A percentile compares a stretch with the other conserved stretches of the same genome.
These are phyloP conservation scores for Oxalis stricta DNA, from an alignment of 441 rosid genomes.

Conservation along the genomic window DNA sequence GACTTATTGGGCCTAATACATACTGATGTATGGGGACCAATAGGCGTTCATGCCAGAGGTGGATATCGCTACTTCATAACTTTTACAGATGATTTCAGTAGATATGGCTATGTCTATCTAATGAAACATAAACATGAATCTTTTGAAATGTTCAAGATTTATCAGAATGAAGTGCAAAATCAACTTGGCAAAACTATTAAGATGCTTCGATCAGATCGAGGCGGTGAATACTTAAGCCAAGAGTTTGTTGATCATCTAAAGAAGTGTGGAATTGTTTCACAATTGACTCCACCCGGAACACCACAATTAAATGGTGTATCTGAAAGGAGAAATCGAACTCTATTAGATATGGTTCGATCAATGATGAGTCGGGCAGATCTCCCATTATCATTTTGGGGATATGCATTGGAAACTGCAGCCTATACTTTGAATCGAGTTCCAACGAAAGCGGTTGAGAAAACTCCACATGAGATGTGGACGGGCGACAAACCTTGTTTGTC, in stretches of 20 bases:
- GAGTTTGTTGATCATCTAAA: not conserved
- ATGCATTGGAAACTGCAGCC: not conserved
- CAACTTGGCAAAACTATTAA: no score
- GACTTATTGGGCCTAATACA: not conserved
- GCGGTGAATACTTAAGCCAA: not conserved
- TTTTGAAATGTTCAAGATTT: constrained; percentile 6
- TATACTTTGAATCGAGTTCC: not conserved
- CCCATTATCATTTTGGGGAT: not conserved
- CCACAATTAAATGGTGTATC: not conserved
- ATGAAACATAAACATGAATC: not conserved
- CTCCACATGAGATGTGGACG: not conserved
- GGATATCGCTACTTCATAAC: constrained; percentile 1
- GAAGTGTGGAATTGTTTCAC: not conserved
- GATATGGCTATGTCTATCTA: not conserved
- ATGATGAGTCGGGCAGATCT: not conserved
- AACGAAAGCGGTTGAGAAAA: not conserved
- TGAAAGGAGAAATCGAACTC: not conserved
- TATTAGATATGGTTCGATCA: not conserved
- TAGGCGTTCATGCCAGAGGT: not conserved
- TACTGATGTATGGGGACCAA: constrained; percentile 1
- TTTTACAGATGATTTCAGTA: not conserved
- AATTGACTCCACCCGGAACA: not conserved
- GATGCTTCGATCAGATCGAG: not conserved
- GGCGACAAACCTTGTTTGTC: no score
- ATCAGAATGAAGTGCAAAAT: constrained; percentile 1